Base-by-base conservation (phyloP, 805 yeast species). In the Kodamaea kakaduensis region DNA sequence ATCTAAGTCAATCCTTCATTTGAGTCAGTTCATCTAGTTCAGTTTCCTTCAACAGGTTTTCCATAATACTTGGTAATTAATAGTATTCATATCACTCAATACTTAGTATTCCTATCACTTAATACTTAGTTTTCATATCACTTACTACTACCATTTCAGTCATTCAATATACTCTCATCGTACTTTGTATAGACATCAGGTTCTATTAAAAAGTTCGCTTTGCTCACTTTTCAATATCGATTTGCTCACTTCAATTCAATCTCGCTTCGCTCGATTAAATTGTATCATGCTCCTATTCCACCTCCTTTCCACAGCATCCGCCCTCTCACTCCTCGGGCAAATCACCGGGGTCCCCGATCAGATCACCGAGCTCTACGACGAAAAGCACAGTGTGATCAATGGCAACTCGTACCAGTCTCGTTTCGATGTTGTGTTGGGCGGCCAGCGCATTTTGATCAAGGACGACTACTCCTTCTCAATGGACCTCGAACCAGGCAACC, bases 371-470 rank as follows among this genome's bases (percentile, higher is more conserved):
- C 17, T 34, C 21, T 34, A 34, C 18, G 38, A 29, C 25, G 27
- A 17, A 13, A 24, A 23, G n/a, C 28, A 35, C 25, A 18, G 20
- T 3, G 46, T 66, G 2, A 45, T 62, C 20, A 67, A 67, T 41
- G 67, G 67, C 2, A 43, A 52, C 20, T 63, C 66, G 41, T 59
- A 54, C 31, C 67, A 54, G 33, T 42, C 51, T 15, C 45, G 69
- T 33, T 48, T 63, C 34, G 52, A 51, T 14, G 50, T 65, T 15
- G 41, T 45, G 17, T 46, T 48, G 13, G 21, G 29, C 9, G 30
- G 26, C 17, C 36, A 37, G 12, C 44, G 55, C 3, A 36, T 49
- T 14, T 56, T 66, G 1, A 44, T 52, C 28, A 44, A 47, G 26
- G 30, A 35, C 13, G 44, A 55, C 10, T 64, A 51, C 36, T 36